Evolutionary conservation across 2,329 filamentous ascomycete species (phyloP).

Genomic region (Alternaria triticimaculans): DNA sequence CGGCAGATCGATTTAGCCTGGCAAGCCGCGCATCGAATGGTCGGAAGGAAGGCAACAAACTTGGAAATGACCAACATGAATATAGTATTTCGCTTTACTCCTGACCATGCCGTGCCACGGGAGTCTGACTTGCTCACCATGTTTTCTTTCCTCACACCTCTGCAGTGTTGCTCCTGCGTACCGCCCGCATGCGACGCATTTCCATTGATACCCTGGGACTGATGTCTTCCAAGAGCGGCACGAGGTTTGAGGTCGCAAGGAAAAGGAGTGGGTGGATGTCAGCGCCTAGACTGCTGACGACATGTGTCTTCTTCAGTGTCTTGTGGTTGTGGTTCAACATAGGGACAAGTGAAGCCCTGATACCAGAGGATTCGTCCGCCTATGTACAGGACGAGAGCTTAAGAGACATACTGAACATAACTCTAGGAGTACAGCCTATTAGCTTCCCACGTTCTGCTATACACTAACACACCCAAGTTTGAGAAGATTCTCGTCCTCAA

Average conservation of each 20-base stretch:
- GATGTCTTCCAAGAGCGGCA: conserved; percentile 24
- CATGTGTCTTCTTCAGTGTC: conserved; percentile 25
- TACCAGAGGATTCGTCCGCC: conserved; percentile 33
- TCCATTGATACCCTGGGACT: conserved; percentile 39
- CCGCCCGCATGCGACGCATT: conserved; percentile 32
- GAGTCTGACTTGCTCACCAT: background rate
- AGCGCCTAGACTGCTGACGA: conserved; percentile 33
- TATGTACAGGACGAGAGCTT: conserved; percentile 30
- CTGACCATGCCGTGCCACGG: conserved; percentile 3
- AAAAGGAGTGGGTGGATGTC: conserved; percentile 28
- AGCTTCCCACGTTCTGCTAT: background rate
- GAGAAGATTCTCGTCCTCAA: conserved; percentile 62
- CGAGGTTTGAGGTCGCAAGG: conserved; percentile 25
- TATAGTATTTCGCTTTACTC: conserved; percentile 20
- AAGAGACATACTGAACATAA: conserved; percentile 35
- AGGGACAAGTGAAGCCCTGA: conserved; percentile 11
- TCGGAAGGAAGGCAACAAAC: background rate
- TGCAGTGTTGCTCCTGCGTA: background rate
- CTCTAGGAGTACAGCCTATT: conserved; percentile 31
- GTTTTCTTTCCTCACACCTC: background rate
- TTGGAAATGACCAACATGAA: conserved; percentile 25
- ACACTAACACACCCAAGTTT: conserved; percentile 51
- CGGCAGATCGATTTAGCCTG: conserved; percentile 42
- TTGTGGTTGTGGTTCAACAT: conserved; percentile 33
- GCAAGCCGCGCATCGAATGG: conserved; percentile 3